Evolutionary conservation across 805 yeast species (phyloP).

Genomic region (Wickerhamomyces xylosicus): DNA sequence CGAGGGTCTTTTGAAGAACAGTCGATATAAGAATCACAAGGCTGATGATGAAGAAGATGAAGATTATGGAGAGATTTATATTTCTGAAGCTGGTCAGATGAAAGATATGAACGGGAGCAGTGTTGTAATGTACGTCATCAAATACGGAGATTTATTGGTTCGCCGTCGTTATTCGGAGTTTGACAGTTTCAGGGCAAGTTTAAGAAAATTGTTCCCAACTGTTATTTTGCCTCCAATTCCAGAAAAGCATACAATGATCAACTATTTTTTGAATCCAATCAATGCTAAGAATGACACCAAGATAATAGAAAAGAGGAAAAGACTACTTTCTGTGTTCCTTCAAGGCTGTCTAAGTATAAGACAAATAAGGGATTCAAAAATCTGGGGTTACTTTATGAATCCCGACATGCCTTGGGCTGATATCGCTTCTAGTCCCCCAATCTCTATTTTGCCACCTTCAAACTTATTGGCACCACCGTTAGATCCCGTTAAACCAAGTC

Average conservation of each 20-base stretch:
- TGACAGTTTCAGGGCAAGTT: conserved; percentile 63
- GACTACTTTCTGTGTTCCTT: conserved; percentile 68
- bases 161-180: conserved; percentile 87
- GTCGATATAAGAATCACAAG: neutral
- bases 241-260: conserved; percentile 59
- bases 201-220: conserved; percentile 71
- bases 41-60: neutral
- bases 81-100: conserved; percentile 62
- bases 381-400: conserved; percentile 71
- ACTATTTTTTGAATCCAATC: conserved; percentile 31
- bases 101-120: conserved; percentile 53
- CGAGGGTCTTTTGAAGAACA: neutral
- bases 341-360: conserved; percentile 58
- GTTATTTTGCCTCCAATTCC: conserved; percentile 91
- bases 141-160: conserved; percentile 40
- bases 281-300: conserved; percentile 31
- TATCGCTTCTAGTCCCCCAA: conserved; percentile 47
- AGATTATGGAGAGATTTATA: conserved; percentile 15
- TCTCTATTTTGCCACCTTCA: conserved; percentile 40
- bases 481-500: conserved; percentile 43
- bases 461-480: conserved; percentile 51
- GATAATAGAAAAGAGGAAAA: conserved; percentile 57
- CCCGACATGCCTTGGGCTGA: conserved; percentile 83
- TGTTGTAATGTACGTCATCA: conserved; percentile 72
- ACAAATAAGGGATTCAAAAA: conserved; percentile 44